Conservation (phyloP, 2,329 filamentous ascomycete genomes). For the Paecilomyces dactylethromorphus region DNA sequence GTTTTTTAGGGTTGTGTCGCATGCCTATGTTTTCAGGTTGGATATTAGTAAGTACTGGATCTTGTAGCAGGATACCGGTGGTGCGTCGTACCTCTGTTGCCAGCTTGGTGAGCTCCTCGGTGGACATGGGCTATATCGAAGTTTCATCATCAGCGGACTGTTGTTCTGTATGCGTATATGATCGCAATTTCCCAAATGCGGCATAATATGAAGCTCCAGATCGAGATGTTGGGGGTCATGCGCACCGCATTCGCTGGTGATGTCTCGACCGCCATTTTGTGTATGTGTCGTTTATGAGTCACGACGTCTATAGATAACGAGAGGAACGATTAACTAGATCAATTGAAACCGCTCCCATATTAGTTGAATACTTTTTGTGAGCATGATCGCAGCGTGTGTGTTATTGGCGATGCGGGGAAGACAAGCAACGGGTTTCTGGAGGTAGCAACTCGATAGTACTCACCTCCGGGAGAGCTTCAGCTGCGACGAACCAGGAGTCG, state of each 20-base stretch:
- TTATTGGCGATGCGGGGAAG: not conserved
- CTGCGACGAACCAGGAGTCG: not conserved
- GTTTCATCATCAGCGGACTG: not conserved
- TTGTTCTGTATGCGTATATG: not conserved
- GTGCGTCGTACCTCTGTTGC: slow-evolving; percentile 63
- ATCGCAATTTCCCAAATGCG: no score
- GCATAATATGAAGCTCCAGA: not conserved
- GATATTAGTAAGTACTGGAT: not conserved
- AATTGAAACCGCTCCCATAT: not conserved
- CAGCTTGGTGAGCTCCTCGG: slow-evolving; percentile 76
- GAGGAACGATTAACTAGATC: not conserved
- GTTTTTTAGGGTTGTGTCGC: slow-evolving; percentile 66
- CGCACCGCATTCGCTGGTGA: slow-evolving; percentile 7
- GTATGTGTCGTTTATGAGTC: not conserved
- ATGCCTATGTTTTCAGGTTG: slow-evolving; percentile 58
- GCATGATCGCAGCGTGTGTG: not conserved
- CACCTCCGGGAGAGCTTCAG: not conserved
- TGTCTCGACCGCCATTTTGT: slow-evolving; percentile 8
- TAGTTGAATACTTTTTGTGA: not conserved
- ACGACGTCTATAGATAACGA: not conserved
- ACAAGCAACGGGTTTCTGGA: not conserved
- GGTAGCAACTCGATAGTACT: not conserved
- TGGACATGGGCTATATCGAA: slow-evolving; percentile 60
- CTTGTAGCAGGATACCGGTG: no score
- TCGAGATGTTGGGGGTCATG: slow-evolving; percentile 1